Percentiles rank a stretch among this genome's conserved stretches.
phyloP scores from a whole-genome alignment of 139 green algal species.

The Pycnococcus provasolii region DNA sequence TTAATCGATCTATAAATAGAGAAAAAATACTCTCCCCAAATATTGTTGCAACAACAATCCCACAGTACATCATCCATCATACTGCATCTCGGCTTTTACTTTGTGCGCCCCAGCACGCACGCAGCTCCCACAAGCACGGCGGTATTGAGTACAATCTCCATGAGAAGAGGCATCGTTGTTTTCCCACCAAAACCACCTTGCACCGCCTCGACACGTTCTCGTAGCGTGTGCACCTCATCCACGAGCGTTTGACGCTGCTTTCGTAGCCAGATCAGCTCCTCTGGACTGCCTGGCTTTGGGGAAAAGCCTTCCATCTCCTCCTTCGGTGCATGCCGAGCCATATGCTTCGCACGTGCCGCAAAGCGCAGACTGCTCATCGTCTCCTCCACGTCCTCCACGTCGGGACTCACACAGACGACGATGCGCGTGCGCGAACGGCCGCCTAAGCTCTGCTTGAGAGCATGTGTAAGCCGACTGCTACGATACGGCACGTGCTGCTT shows the following conservation, averaged over 20 bases:
- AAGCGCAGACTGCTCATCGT: constrained; percentile 17
- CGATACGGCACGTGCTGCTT: constrained; percentile 73
- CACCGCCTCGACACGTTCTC: too few species aligned
- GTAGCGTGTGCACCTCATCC: not conserved
- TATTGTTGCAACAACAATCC: too few species aligned
- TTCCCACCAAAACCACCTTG: too few species aligned
- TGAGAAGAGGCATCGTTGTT: too few species aligned
- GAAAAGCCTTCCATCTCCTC: not conserved
- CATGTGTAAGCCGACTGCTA: constrained; percentile 79
- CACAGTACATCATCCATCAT: too few species aligned
- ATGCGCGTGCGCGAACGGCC: constrained; percentile 15
- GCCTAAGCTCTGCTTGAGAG: constrained; percentile 13
- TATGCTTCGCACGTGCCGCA: not conserved
- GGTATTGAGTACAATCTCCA: too few species aligned
- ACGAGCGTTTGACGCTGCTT: not conserved
- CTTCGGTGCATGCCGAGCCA: not conserved
- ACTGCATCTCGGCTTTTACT: too few species aligned
- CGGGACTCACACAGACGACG: constrained; percentile 11
- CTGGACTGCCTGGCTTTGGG: not conserved
- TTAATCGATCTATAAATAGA: too few species aligned
- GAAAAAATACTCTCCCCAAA: too few species aligned
- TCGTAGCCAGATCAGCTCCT: not conserved
- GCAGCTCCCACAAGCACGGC: too few species aligned
- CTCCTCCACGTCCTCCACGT: constrained; percentile 6
- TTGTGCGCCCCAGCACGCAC: too few species aligned